Evolutionary conservation across 768 basidiomycete genomes (phyloP), one percentile per base, ranked within the genome.

Genomic region (Mycena leptocephala): DNA sequence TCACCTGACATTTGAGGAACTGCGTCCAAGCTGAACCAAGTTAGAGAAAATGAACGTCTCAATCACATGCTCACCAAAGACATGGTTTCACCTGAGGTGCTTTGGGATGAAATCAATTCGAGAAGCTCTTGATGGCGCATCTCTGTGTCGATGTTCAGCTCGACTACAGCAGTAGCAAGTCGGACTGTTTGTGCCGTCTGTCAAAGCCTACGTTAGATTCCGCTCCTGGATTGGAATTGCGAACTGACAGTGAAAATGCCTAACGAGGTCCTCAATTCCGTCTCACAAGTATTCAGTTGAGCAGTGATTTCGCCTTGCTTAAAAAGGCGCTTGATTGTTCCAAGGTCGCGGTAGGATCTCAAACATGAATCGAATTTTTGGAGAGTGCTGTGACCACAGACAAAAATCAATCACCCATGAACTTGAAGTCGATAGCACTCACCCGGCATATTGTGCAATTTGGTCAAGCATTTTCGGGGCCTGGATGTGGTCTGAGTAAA

Each of bases 261-360:
- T 33, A 33, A 39, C 18, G 51, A 30, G 4, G n/a, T n/a, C 30
- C 22, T 68, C 7, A 68, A 32, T 41, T 55, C 32, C 20, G 7
- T 18, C 35, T 39, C 66, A 56, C 66, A 68, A 18, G 4, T 13
- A 24, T 56, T 33, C 66, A 68, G 18, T 41, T 68, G 66, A 13
- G 51, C 66, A 13, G 51, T 39, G 14, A 68, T 35, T 56, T 68
- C 66, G 51, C 66, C 33, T 37, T 68, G 66, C 53, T 68, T 68
- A n/a, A 68, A 56, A 22, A 68, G 24, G 1, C 64, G 24, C 48
- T 66, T 66, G 64, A 66, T 30, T 35, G 14, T 48, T 33, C 64
- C 64, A 9, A 66, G 28, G 6, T 51, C 64, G 5, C 22, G 64
- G 11, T 66, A 28, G 20, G 64, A 5, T 66, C 46, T 33, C 28